Evolutionary conservation across 1,139 yeast species (phyloP).

Genomic region (Kurtzmaniella quercitrusa): DNA sequence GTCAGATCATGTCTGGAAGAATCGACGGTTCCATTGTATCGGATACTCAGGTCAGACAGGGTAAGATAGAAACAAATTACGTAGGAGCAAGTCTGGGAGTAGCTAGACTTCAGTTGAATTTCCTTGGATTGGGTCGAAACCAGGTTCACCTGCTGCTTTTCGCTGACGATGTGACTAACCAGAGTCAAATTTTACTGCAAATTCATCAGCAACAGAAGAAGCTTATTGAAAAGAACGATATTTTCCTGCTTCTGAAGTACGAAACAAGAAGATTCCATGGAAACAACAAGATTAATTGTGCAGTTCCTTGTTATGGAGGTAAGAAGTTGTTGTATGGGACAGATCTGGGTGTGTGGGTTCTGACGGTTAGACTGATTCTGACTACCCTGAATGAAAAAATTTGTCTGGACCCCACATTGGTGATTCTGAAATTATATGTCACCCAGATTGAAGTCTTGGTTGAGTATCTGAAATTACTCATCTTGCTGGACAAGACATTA

Average conservation of each 20-base stretch:
- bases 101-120: conserved; percentile 44
- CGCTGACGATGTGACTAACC: conserved; percentile 55
- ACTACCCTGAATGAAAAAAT: conserved; percentile 42
- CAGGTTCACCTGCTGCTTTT: conserved; percentile 42
- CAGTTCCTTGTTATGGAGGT: conserved; percentile 94
- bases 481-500: conserved; percentile 76
- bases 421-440: conserved; percentile 71
- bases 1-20: conserved; percentile 39
- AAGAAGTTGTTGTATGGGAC: conserved; percentile 87
- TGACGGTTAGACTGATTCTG: conserved; percentile 51
- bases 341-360: conserved; percentile 83
- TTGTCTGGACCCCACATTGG: conserved; percentile 73
- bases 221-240: conserved; percentile 68
- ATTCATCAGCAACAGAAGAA: conserved; percentile 75
- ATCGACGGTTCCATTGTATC: conserved; percentile 36
- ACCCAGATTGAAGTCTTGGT: conserved; percentile 90
- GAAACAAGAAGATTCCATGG: conserved; percentile 71
- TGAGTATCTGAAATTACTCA: conserved; percentile 80
- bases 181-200: conserved; percentile 77
- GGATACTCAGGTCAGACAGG: conserved; percentile 28
- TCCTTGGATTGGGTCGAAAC: conserved; percentile 41
- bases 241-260: conserved; percentile 71
- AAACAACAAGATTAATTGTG: conserved; percentile 79
- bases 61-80: conserved; percentile 20
- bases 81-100: conserved; percentile 2